Evolutionary conservation across 2,329 filamentous ascomycete genomes (phyloP).

Genomic region (Clarireedia paspali): DNA sequence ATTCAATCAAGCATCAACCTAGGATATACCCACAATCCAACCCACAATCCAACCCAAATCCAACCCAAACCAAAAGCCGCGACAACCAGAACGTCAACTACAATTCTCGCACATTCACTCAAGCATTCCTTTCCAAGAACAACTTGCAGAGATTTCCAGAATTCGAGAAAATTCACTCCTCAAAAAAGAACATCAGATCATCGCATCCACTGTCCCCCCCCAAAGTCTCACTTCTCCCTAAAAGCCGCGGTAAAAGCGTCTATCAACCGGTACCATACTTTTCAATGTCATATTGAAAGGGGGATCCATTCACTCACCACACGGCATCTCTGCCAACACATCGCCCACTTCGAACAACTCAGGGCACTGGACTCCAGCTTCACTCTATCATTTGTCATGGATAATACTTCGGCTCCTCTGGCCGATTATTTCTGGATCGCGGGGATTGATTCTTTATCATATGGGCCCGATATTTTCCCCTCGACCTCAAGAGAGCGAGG

Average conservation of each 20-base stretch:
- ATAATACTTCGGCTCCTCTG: constrained; percentile 50
- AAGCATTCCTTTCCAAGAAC: not conserved
- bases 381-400: constrained; percentile 21
- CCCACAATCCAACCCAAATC: not conserved
- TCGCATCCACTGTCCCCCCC: not conserved
- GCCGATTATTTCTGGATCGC: constrained; percentile 74
- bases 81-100: not conserved
- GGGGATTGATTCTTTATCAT: constrained; percentile 59
- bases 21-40: not conserved
- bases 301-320: not conserved
- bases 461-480: constrained; percentile 45
- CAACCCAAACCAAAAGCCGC: not conserved
- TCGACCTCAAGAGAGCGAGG: constrained; percentile 21
- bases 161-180: not conserved
- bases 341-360: not conserved
- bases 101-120: not conserved
- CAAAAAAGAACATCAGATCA: not conserved
- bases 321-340: constrained; percentile 5
- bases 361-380: not conserved
- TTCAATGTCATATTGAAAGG: constrained; percentile 10
- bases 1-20: constrained; percentile 6
- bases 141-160: not conserved
- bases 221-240: not conserved
- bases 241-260: constrained; percentile 8
- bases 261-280: not conserved